A percentile compares a stretch with the other conserved stretches of the same genome.
These are phyloP conservation scores for Talaromyces atroroseus DNA, from an alignment of 2,329 filamentous ascomycete species.

Conservation along the genomic window DNA sequence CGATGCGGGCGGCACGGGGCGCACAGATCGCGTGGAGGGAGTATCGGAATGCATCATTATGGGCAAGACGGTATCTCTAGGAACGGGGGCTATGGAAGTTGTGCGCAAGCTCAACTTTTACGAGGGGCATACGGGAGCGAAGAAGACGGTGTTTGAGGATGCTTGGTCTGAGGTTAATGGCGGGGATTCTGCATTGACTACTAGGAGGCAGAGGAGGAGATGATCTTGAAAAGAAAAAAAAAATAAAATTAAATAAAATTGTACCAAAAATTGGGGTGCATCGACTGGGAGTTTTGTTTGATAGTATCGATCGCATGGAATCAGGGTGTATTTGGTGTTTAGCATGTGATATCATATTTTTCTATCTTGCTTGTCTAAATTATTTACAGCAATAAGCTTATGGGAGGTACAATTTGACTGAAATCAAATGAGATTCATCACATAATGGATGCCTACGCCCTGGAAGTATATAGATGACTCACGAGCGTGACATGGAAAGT, in stretches of 20 bases:
- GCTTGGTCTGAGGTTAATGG: conserved; percentile 32
- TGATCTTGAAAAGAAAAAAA: background rate
- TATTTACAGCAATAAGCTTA: background rate
- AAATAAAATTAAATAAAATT: background rate
- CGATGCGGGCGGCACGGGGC: conserved; percentile 86
- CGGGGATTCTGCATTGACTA: background rate
- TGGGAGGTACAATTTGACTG: background rate
- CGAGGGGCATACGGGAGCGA: conserved; percentile 53
- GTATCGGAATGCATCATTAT: conserved; percentile 97
- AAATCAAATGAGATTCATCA: too few relatives aligned
- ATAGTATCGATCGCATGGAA: background rate
- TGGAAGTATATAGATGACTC: background rate
- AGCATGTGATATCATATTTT: background rate
- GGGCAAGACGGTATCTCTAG: conserved; percentile 87
- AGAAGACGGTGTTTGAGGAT: conserved; percentile 65
- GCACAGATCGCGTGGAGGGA: conserved; percentile 85
- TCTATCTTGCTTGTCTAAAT: background rate
- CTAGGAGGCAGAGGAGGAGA: conserved; percentile 4
- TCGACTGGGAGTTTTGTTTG: background rate
- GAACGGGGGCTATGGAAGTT: conserved; percentile 88
- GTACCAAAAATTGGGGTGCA: background rate
- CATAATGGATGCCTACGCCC: too few relatives aligned
- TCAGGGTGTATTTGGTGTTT: background rate
- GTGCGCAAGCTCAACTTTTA: conserved; percentile 68
- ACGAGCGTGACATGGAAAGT: background rate